Evolutionary conservation across 1,139 yeast species (phyloP).

Genomic region (Suhomyces anneliseae): DNA sequence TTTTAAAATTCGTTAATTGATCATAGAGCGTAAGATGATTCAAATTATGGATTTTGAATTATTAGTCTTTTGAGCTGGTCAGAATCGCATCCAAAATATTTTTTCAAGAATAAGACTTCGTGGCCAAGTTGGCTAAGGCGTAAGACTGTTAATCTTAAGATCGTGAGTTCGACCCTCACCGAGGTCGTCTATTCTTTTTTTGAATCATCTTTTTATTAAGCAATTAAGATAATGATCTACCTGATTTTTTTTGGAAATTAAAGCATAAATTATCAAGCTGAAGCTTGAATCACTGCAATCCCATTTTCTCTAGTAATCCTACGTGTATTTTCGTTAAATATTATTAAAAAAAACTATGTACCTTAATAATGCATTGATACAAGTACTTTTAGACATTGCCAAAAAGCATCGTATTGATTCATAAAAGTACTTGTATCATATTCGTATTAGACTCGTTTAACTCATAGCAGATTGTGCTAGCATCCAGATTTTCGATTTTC

Average conservation of each 20-base stretch:
- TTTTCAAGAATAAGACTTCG: slow-evolving; percentile 33
- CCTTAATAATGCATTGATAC: not conserved
- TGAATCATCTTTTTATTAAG: not conserved
- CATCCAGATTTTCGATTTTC: not conserved
- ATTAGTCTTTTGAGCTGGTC: no score
- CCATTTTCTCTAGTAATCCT: not conserved
- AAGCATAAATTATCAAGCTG: no score
- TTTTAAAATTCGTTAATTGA: no score
- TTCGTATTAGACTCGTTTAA: not conserved
- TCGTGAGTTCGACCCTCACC: slow-evolving; percentile 39
- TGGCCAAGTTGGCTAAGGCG: slow-evolving; percentile 61
- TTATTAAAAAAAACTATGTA: not conserved
- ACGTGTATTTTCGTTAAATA: not conserved
- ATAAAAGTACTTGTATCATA: not conserved
- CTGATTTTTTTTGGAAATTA: no score
- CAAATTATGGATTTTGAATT: no score
- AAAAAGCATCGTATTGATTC: not conserved
- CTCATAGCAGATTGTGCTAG: not conserved
- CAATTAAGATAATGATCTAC: not conserved
- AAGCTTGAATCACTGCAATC: no score
- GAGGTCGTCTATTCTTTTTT: slow-evolving; percentile 30
- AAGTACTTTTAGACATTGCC: no score
- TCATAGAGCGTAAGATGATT: no score
- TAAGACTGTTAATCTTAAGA: slow-evolving; percentile 48
- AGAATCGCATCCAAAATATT: no score